These are phyloP conservation scores for Saturnispora ahearnii DNA, from an alignment of 805 yeast species.

Conservation along the genomic window DNA sequence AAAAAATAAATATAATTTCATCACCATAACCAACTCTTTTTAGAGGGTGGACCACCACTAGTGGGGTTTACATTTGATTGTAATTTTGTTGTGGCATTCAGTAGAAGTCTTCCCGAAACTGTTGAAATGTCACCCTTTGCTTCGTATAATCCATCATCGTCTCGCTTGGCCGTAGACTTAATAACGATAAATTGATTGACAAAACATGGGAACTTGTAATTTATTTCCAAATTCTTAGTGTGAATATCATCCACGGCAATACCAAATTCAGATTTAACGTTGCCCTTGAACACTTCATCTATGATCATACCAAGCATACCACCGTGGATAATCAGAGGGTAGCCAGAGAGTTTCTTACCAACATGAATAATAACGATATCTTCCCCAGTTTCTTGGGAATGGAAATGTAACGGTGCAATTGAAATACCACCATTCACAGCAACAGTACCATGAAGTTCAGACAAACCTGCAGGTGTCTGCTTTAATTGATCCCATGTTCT, in stretches of 20 bases:
- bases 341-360: conserved; percentile 75
- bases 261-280: conserved; percentile 17
- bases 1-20: neutral
- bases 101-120: conserved; percentile 45
- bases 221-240: conserved; percentile 39
- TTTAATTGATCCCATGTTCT: conserved; percentile 40
- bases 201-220: conserved; percentile 63
- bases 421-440: conserved; percentile 73
- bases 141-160: conserved; percentile 24
- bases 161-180: conserved; percentile 35
- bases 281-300: conserved; percentile 58
- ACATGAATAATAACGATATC: conserved; percentile 62
- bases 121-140: conserved; percentile 48
- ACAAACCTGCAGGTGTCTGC: conserved; percentile 16
- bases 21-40: conserved; percentile 11
- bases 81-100: conserved; percentile 40
- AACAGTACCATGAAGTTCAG: conserved; percentile 37
- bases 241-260: conserved; percentile 26
- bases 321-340: conserved; percentile 82
- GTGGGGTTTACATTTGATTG: conserved; percentile 1
- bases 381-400: conserved; percentile 46
- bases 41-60: neutral
- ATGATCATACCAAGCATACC: conserved; percentile 76
- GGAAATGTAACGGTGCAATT: conserved; percentile 61
- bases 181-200: conserved; percentile 71